Evolutionary conservation across 805 yeast species (phyloP).

Genomic region (Zygosaccharomyces siamensis): DNA sequence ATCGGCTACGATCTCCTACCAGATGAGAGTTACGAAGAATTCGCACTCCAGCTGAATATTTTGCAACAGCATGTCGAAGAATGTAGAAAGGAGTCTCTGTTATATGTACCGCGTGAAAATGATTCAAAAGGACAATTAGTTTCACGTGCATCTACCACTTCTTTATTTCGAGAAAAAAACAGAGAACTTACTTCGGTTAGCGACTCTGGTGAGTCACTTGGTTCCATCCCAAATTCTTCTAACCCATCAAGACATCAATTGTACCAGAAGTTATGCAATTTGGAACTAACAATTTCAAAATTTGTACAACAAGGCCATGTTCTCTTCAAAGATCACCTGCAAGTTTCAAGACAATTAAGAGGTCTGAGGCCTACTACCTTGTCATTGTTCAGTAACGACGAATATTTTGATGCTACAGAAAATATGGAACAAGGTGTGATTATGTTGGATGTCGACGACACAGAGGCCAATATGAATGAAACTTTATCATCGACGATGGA

Average conservation of each 20-base stretch:
- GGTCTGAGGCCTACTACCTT: conserved; percentile 17
- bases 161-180: conserved; percentile 13
- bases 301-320: conserved; percentile 23
- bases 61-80: conserved; percentile 29
- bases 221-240: conserved; percentile 1
- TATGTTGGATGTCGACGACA: conserved; percentile 42
- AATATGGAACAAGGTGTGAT: conserved; percentile 47
- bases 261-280: conserved; percentile 21
- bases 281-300: conserved; percentile 23
- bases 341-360: conserved; percentile 13
- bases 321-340: conserved; percentile 18
- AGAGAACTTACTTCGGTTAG: conserved; percentile 3
- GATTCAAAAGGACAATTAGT: neutral
- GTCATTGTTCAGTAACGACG: conserved; percentile 40
- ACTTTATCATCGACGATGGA: neutral
- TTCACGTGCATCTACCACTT: conserved; percentile 14
- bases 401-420: conserved; percentile 68
- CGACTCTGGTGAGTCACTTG: conserved; percentile 10
- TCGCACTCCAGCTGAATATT: conserved; percentile 17
- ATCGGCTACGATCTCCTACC: conserved; percentile 17
- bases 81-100: conserved; percentile 27
- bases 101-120: conserved; percentile 13
- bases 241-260: conserved; percentile 20
- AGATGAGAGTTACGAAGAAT: conserved; percentile 18
- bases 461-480: conserved; percentile 5